A percentile compares a stretch with the other conserved stretches of the same genome.
phyloP scores from a whole-genome alignment of 2,329 filamentous ascomycete genomes.

The Scolecobasidium constrictum region DNA sequence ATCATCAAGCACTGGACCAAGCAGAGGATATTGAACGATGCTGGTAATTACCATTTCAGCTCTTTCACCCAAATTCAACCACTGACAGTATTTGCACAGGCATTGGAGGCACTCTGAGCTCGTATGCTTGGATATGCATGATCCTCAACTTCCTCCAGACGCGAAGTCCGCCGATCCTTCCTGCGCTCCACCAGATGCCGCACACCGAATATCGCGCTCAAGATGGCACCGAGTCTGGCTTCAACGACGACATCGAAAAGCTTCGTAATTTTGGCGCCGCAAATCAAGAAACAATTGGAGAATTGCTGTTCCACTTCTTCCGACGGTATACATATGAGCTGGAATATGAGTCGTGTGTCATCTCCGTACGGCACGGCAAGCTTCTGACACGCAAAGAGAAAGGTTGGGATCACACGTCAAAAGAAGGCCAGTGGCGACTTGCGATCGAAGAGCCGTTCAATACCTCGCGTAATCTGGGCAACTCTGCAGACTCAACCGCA shows the following conservation, averaged over 20 bases:
- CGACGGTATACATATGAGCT: conserved; percentile 89
- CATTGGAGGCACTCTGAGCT: conserved; percentile 87
- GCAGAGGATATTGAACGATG: conserved; percentile 85
- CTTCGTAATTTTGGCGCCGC: conserved; percentile 62
- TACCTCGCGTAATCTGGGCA: conserved; percentile 75
- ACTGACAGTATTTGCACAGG: no score
- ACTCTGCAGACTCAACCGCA: conserved; percentile 90
- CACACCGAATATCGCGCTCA: conserved; percentile 49
- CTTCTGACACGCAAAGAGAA: conserved; percentile 75
- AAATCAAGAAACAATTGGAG: conserved; percentile 74
- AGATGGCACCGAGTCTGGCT: conserved; percentile 61
- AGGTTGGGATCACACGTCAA: conserved; percentile 62
- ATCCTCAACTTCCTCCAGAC: conserved; percentile 94
- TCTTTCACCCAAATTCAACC: no score
- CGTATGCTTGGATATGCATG: conserved; percentile 98
- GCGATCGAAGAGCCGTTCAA: conserved; percentile 98
- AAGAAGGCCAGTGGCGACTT: conserved; percentile 55
- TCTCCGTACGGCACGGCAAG: conserved; percentile 76
- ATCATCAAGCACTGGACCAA: conserved; percentile 97
- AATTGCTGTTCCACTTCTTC: conserved; percentile 92
- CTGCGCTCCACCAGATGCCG: conserved; percentile 67
- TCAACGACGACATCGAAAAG: conserved; percentile 75
- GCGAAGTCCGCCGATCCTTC: conserved; percentile 71
- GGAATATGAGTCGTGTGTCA: conserved; percentile 71
- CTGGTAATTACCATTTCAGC: no score